Evolutionary conservation across 306 rosid genomes (phyloP).

Genomic region (Ammopiptanthus mongolicus): DNA sequence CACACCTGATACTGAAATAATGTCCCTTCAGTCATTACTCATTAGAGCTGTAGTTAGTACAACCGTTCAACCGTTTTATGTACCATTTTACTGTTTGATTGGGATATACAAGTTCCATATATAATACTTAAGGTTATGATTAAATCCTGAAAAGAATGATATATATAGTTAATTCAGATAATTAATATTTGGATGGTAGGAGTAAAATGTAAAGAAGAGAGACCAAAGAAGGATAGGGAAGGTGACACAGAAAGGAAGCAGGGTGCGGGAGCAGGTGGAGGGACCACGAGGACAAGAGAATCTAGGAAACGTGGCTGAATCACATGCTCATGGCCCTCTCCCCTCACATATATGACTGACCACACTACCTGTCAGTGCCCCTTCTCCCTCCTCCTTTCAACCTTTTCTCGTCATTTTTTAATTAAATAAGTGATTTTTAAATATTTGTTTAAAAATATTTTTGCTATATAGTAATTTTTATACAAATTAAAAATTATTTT

Average conservation of each 20-base stretch:
- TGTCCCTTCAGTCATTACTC: neutral
- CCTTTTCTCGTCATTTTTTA: neutral
- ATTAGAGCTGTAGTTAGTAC: conserved; percentile 8
- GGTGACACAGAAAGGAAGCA: neutral
- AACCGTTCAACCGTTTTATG: conserved; percentile 3
- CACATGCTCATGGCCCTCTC: conserved; percentile 42
- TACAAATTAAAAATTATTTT: too few species aligned
- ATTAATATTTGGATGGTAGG: neutral
- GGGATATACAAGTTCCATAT: neutral
- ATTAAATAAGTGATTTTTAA: too few species aligned
- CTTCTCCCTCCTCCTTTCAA: neutral
- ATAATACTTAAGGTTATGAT: neutral
- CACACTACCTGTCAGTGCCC: conserved; percentile 29
- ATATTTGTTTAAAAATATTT: too few species aligned
- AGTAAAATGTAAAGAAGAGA: neutral
- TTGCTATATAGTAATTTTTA: too few species aligned
- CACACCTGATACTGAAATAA: neutral
- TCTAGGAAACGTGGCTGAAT: conserved; percentile 46
- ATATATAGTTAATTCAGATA: neutral
- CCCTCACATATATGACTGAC: neutral
- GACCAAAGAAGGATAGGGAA: neutral
- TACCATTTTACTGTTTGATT: neutral
- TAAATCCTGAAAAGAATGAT: neutral
- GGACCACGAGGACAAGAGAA: conserved; percentile 47
- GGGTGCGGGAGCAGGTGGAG: conserved; percentile 24